Evolutionary conservation across 495 filamentous ascomycete species (phyloP), one percentile per base, ranked within the genome.

Genomic region (Apiosordaria backusii): DNA sequence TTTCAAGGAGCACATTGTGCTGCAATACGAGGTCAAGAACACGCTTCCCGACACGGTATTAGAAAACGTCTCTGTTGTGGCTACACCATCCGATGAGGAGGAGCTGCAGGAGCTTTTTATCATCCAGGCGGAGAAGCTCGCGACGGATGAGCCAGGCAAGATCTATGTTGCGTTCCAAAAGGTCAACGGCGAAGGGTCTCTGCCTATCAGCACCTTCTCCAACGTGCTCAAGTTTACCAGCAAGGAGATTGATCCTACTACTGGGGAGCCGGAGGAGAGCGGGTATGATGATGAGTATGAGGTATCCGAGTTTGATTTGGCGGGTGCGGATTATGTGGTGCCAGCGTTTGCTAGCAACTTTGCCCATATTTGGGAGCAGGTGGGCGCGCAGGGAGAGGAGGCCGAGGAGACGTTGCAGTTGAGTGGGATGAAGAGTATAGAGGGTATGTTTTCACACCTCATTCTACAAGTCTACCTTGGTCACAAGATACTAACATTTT

Each of bases 221-320:
- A 99, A 98, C 78, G 83, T 90, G 59, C 87, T 99, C 62, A 97
- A 96, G 78, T 99, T 99, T 75, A 97, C 93, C 23, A 94, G 89
- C 81, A 97, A 97, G 76, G 95, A 99, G 78, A 96, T 99, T 61
- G 95, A 99, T 71, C 95, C 95, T 4, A 89, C 89, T n/a, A 97
- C 92, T 23, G 87, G 88, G 68, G 92, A 97, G 76, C 91, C 96
- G 1, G 96, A 99, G 73, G 92, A 97, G 16, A 83, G 76, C 54
- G 95, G 96, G 45, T 98, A 97, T 71, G 93, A 97, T 23, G 95
- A 99, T 71, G 95, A 99, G 78, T 99, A 99, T 75, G 90, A 97
- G 79, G 92, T 97, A 64, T 91, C 95, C 65, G 94, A 97, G 73
- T 86, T 99, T 63, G 96, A 98, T 59, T 85, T 99, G 61, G 85